Base-by-base conservation (phyloP, 1,284 basidiomycete genomes). In the Golubevia sp. region DNA sequence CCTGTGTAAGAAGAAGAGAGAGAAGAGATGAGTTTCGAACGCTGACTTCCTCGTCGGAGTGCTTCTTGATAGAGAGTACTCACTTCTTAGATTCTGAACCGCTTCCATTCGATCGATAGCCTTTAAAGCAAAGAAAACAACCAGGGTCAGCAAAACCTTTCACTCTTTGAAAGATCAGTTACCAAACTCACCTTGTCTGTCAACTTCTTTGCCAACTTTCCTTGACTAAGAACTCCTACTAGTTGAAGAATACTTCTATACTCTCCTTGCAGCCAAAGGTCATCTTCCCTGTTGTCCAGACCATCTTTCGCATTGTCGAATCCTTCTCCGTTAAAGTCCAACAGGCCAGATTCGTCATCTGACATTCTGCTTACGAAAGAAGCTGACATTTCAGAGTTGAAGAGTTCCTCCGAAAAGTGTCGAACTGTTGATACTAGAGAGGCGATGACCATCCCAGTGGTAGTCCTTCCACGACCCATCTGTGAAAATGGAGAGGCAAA, bases 201-300 rank as follows among this genome's bases (percentile, higher is more conserved):
- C 63, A 99, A 83, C 55, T 90, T 89, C 85, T 99, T 99, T n/a
- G 97, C 97, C 20, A 91, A 86, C 85, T 94, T 94, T 23, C 93
- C 93, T 72, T 92, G 88, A 13, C 91, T 91, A 20, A 97, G 87
- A 3, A 97, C 91, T 15, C 92, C 91, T 55, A 97, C 92, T 54
- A 99, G 90, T 75, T 97, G 94, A 51, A 99, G 85, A 64, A 99
- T 97, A 2, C 91, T 92, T 85, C 97, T 97, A 87, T 97, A 99
- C 81, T 99, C 96, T 56, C 96, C 96, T 91, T 76, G 49, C 24
- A 82, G 63, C 59, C 73, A 82, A 11, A 84, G 74, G 49, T 85
- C 79, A 11, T 82, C 75, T 48, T 84, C 82, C 21, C 79, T 70
- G 15, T 77, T 74, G 62, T 84, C 82, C 61, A 34, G 89, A 0